Base-by-base conservation (phyloP, 306 rosid genomes). In the Coriaria nepalensis region DNA sequence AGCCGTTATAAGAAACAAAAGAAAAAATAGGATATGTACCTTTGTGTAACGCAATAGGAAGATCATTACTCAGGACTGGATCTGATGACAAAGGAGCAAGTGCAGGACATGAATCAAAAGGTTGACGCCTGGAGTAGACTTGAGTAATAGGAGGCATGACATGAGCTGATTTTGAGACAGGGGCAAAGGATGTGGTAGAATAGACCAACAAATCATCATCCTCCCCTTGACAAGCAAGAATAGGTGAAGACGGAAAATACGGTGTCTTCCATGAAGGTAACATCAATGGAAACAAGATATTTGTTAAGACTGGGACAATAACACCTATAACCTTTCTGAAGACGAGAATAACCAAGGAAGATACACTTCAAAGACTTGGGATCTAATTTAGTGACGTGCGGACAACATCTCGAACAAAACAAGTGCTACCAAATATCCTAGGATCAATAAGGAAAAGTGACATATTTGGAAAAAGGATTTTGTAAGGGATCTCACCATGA, bases 11-110 rank as follows among this genome's bases (percentile, higher is more conserved):
- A 20, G 29, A 20, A 20, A 20, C 29, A 20, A 20, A 36, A 5
- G 36, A 47, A 13, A 0, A 29, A 47, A 47, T 50, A 34, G 40
- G 54, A 36, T 33, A 50, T 6, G 54, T 50, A 50, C 54, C 54
- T 50, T 50, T 50, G 0, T 40, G 8, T 0, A 52, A 8, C 4
- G 45, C 56, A 15, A 52, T 52, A 9, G 45, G 32, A 36, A 52
- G 35, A 8, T 52, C 35, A 52, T 12, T 20, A 2, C 49, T 45
- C 9, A 11, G 49, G 13, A 9, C 9, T 45, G 32, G 49, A 45
- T 45, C 15, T 45, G 49, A 45, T 45, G 49, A 9, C 15, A 20
- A 45, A 45, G 4, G 13, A 45, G 5, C 49, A 9, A 13, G 49
- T 9, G 13, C 33, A 45, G 49, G 29, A 45, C 29, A 45, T 9